These are phyloP conservation scores for Penicillium mononematosum DNA, from an alignment of 495 filamentous ascomycete species.

Conservation along the genomic window DNA sequence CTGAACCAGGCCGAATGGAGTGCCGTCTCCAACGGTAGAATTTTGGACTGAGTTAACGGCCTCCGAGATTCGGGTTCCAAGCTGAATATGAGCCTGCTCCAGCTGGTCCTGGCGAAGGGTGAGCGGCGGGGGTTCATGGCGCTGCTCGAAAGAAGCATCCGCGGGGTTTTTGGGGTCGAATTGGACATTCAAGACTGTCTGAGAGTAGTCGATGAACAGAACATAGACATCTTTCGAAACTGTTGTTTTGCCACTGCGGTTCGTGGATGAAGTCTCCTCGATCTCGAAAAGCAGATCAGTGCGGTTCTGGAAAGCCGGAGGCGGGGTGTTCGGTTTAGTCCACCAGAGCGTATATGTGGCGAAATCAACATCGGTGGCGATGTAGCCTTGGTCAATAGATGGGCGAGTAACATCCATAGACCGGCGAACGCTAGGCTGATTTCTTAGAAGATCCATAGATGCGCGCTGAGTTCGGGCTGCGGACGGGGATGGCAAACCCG, in stretches of 20 bases:
- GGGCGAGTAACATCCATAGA: slow-evolving; percentile 71
- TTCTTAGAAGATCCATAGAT: slow-evolving; percentile 67
- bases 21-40: slow-evolving; percentile 78
- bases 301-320: slow-evolving; percentile 77
- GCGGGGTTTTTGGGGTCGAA: slow-evolving; percentile 74
- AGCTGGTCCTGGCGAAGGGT: slow-evolving; percentile 88
- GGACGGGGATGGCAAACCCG: slow-evolving; percentile 47
- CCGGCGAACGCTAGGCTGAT: slow-evolving; percentile 50
- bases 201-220: slow-evolving; percentile 92
- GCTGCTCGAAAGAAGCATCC: slow-evolving; percentile 75
- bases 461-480: slow-evolving; percentile 51
- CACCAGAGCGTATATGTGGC: slow-evolving; percentile 75
- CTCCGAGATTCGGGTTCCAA: slow-evolving; percentile 71
- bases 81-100: slow-evolving; percentile 74
- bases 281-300: slow-evolving; percentile 80
- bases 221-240: slow-evolving; percentile 79
- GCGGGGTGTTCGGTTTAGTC: slow-evolving; percentile 67
- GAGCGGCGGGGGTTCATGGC: slow-evolving; percentile 82
- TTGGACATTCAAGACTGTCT: slow-evolving; percentile 79
- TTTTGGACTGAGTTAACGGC: slow-evolving; percentile 68
- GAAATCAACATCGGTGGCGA: slow-evolving; percentile 85
- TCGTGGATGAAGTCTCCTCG: slow-evolving; percentile 70
- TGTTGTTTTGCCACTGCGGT: slow-evolving; percentile 64
- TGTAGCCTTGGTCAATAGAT: slow-evolving; percentile 71
- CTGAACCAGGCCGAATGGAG: slow-evolving; percentile 68